Percentiles rank a stretch among this genome's conserved stretches.
These are phyloP conservation scores for Penicillium daleae DNA, from an alignment of 495 filamentous ascomycete species.

Conservation along the genomic window DNA sequence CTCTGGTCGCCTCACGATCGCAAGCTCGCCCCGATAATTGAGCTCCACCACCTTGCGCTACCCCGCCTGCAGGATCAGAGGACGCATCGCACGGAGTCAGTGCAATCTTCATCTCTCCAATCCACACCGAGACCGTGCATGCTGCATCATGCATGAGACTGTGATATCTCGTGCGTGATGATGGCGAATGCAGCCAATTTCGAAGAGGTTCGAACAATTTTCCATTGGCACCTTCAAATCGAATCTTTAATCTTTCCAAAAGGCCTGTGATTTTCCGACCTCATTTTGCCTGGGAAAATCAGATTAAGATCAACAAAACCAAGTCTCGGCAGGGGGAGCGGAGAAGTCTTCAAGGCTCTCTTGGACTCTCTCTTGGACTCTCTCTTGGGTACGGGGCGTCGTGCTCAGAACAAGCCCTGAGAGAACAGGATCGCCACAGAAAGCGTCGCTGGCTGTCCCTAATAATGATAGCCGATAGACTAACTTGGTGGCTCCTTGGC, in stretches of 20 bases:
- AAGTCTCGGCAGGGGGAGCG: not conserved
- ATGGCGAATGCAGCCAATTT: not conserved
- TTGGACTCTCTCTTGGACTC: not conserved
- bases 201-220: not conserved
- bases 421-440: not conserved
- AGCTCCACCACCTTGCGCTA: not conserved
- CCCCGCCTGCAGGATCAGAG: not conserved
- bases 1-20: not conserved
- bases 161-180: not conserved
- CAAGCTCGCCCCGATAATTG: not conserved
- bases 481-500: not conserved
- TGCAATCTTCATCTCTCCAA: not conserved
- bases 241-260: not conserved
- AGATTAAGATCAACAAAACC: not conserved
- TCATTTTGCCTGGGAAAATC: not conserved
- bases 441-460: not conserved
- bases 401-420: not conserved
- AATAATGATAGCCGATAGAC: not conserved
- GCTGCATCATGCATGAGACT: constrained; percentile 1
- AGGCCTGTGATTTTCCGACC: not conserved
- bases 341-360: too few species aligned
- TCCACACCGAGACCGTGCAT: not conserved
- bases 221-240: not conserved
- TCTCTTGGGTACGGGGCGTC: not conserved
- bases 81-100: not conserved